Percentiles rank a stretch among this genome's conserved stretches.
phyloP scores from a whole-genome alignment of 2,329 filamentous ascomycete genomes.

The Diaporthe destruens region DNA sequence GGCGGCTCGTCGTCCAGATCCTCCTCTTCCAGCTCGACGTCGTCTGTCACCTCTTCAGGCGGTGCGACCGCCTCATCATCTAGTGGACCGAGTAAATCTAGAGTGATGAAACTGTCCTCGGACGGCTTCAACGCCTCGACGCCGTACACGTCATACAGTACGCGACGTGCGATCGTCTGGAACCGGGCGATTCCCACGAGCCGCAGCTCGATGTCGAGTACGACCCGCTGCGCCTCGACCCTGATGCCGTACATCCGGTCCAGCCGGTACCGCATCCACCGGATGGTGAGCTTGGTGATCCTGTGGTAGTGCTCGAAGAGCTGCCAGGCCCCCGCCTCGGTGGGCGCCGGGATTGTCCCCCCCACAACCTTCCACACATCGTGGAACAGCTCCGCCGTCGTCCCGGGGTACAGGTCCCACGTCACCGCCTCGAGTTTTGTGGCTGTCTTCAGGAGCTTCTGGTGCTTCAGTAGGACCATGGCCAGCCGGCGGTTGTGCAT shows the following conservation, averaged over 20 bases:
- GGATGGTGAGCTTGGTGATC: conserved; percentile 13
- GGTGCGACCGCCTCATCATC: not conserved
- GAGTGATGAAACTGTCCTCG: not conserved
- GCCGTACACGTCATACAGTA: not conserved
- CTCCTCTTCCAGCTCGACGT: not conserved
- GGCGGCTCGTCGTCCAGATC: not conserved
- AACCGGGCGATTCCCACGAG: conserved; percentile 14
- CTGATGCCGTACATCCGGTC: conserved; percentile 33
- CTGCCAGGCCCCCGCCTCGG: conserved; percentile 20
- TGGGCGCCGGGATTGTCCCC: conserved; percentile 9
- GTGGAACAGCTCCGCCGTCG: not conserved
- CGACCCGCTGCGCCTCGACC: conserved; percentile 4
- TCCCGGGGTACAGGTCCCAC: conserved; percentile 30
- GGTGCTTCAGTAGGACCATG: conserved; percentile 37
- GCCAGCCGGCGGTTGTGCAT: conserved; percentile 25
- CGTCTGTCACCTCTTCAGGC: not conserved
- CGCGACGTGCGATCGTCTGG: not conserved
- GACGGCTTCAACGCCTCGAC: not conserved
- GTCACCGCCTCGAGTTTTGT: conserved; percentile 26
- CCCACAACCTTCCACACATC: conserved; percentile 9
- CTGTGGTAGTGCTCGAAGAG: not conserved
- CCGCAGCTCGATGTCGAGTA: conserved; percentile 30
- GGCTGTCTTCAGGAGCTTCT: conserved; percentile 33
- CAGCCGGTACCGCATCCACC: conserved; percentile 39
- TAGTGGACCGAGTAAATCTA: not conserved